Evolutionary conservation across 108 stramenopile species (phyloP).

Genomic region (Discostella pseudostelligera): DNA sequence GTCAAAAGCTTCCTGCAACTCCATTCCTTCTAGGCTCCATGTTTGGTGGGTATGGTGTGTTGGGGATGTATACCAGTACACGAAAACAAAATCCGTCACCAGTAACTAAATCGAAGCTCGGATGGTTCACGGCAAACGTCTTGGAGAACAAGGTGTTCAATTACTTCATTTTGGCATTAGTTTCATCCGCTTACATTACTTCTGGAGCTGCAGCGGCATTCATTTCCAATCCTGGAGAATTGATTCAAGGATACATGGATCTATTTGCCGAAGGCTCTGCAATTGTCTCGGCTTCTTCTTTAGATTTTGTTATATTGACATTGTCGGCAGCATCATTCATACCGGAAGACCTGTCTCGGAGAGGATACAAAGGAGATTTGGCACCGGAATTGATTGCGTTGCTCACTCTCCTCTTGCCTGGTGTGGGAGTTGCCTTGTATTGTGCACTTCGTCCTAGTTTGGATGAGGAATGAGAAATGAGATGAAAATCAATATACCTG

Average conservation of each 20-base stretch:
- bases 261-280: slow-evolving; percentile 33
- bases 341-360: slow-evolving; percentile 53
- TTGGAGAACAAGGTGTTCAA: slow-evolving; percentile 67
- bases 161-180: slow-evolving; percentile 15
- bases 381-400: slow-evolving; percentile 42
- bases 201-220: slow-evolving; percentile 30
- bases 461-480: slow-evolving; percentile 34
- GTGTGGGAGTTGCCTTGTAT: slow-evolving; percentile 56
- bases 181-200: slow-evolving; percentile 20
- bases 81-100: slow-evolving; percentile 35
- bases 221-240: slow-evolving; percentile 19
- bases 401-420: slow-evolving; percentile 52
- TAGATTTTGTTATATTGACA: slow-evolving; percentile 59
- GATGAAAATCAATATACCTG: neutral
- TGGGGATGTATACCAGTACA: slow-evolving; percentile 57
- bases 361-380: slow-evolving; percentile 22
- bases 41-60: slow-evolving; percentile 52
- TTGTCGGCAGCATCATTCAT: slow-evolving; percentile 48
- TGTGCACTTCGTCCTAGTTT: slow-evolving; percentile 56
- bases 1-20: slow-evolving; percentile 45
- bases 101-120: slow-evolving; percentile 36
- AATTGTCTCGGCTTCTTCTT: slow-evolving; percentile 52
- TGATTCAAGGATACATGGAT: slow-evolving; percentile 33
- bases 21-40: slow-evolving; percentile 55
- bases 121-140: slow-evolving; percentile 67